These are phyloP conservation scores for Colletotrichum sansevieriae DNA, from an alignment of 2,329 filamentous ascomycete genomes.

Conservation along the genomic window DNA sequence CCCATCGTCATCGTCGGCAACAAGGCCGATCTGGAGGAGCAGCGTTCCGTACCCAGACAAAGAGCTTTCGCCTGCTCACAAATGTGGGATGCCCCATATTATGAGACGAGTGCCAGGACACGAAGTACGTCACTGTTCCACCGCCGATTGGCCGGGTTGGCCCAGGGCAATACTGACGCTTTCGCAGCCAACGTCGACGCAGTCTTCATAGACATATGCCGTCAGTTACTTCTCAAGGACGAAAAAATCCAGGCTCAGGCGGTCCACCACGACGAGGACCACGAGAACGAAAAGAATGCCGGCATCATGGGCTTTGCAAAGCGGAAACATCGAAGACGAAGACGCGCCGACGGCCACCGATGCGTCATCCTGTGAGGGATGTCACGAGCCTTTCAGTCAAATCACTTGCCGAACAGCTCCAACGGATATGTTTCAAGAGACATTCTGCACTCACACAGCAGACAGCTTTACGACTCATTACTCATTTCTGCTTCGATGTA, in stretches of 20 bases:
- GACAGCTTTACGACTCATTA: not conserved
- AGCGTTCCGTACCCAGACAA: slow-evolving; percentile 81
- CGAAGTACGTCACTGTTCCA: slow-evolving; percentile 64
- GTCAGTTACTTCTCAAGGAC: slow-evolving; percentile 85
- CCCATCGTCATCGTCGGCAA: slow-evolving; percentile 94
- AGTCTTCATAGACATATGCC: slow-evolving; percentile 86
- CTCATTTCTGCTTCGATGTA: slow-evolving; percentile 4
- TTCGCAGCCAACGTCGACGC: slow-evolving; percentile 85
- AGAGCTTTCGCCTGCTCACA: slow-evolving; percentile 89
- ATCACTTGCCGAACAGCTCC: not conserved
- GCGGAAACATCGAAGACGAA: slow-evolving; percentile 48
- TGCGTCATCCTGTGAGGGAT: slow-evolving; percentile 43
- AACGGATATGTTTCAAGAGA: not conserved
- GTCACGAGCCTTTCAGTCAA: no score
- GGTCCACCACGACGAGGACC: slow-evolving; percentile 54
- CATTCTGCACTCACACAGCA: not conserved
- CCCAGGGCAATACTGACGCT: slow-evolving; percentile 44
- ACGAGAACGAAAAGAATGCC: slow-evolving; percentile 59
- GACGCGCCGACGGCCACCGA: slow-evolving; percentile 45
- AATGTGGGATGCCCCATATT: slow-evolving; percentile 90
- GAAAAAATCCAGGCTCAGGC: slow-evolving; percentile 60
- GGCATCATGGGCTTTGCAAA: slow-evolving; percentile 50
- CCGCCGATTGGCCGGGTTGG: not conserved
- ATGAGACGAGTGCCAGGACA: slow-evolving; percentile 87
- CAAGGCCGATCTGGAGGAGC: slow-evolving; percentile 91